phyloP scores from a whole-genome alignment of 2,329 filamentous ascomycete species.

The Grosmannia huntii region DNA sequence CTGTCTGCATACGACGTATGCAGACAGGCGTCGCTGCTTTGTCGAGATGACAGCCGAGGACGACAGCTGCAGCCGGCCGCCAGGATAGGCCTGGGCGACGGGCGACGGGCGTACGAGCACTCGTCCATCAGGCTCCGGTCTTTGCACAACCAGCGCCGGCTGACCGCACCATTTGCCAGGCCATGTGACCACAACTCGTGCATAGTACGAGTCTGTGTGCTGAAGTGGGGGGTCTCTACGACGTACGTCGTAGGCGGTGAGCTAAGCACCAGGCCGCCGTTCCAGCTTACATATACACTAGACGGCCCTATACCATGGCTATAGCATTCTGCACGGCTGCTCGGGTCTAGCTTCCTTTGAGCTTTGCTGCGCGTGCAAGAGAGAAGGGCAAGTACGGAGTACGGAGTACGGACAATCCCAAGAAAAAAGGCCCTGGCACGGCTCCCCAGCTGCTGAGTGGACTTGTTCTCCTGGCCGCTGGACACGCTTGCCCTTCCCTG shows the following conservation, averaged over 20 bases:
- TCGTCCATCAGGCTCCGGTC: neutral
- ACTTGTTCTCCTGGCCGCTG: neutral
- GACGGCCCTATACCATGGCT: too few species aligned
- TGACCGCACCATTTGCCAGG: neutral
- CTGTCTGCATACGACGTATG: neutral
- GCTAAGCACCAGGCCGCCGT: neutral
- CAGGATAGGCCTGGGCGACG: too few species aligned
- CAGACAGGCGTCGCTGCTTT: too few species aligned
- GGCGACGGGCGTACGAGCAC: too few species aligned
- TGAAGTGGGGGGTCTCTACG: neutral
- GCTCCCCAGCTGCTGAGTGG: too few species aligned
- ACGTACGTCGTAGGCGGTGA: too few species aligned
- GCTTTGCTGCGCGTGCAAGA: neutral
- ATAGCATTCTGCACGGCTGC: neutral
- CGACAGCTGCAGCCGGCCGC: too few species aligned
- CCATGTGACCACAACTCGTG: neutral
- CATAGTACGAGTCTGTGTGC: neutral
- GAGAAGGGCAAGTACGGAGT: neutral
- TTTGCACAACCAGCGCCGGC: neutral
- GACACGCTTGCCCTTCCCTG: neutral
- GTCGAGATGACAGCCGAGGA: neutral
- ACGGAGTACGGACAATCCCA: too few species aligned
- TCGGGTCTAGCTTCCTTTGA: neutral
- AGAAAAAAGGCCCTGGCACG: neutral
- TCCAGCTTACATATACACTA: too few species aligned